Conservation (phyloP, 495 filamentous ascomycete genomes). For the Podospora anserina region DNA sequence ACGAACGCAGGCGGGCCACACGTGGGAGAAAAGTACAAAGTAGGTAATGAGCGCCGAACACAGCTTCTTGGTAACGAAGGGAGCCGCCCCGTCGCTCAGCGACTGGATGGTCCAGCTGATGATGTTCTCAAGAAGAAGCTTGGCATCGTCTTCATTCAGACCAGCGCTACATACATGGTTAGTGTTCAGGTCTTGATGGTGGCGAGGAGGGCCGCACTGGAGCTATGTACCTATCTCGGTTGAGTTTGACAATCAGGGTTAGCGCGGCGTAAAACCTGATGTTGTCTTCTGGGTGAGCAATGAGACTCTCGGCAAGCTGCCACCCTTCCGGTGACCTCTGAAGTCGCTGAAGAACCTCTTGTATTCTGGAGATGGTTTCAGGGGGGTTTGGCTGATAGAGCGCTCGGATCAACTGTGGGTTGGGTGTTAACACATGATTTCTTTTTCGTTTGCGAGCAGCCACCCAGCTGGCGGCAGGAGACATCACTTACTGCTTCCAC, state of each 20-base stretch:
- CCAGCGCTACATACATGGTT: conserved; percentile 45
- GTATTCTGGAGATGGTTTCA: conserved; percentile 61
- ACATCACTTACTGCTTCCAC: conserved; percentile 38
- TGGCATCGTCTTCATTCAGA: conserved; percentile 58
- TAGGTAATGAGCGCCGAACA: conserved; percentile 77
- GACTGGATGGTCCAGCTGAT: conserved; percentile 63
- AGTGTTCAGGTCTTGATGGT: conserved; percentile 7
- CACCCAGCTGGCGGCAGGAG: not conserved
- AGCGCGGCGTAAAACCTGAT: conserved; percentile 91
- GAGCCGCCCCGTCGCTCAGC: conserved; percentile 54
- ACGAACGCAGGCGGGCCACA: conserved; percentile 66
- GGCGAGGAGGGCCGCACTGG: not conserved
- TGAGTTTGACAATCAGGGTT: conserved; percentile 90
- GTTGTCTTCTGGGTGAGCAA: conserved; percentile 61
- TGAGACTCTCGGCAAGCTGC: conserved; percentile 73
- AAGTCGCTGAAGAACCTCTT: conserved; percentile 70
- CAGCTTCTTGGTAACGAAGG: conserved; percentile 75
- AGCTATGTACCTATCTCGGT: conserved; percentile 62
- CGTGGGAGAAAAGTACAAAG: conserved; percentile 66
- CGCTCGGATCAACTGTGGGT: conserved; percentile 54
- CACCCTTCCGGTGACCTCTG: conserved; percentile 79
- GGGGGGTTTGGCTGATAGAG: conserved; percentile 69
- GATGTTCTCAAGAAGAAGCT: conserved; percentile 65
- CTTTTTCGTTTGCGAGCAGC: not conserved
- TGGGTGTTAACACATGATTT: conserved; percentile 4